These are phyloP conservation scores for Salvia rosmarinus DNA, from an alignment of 257 asterid genomes.

Conservation along the genomic window DNA sequence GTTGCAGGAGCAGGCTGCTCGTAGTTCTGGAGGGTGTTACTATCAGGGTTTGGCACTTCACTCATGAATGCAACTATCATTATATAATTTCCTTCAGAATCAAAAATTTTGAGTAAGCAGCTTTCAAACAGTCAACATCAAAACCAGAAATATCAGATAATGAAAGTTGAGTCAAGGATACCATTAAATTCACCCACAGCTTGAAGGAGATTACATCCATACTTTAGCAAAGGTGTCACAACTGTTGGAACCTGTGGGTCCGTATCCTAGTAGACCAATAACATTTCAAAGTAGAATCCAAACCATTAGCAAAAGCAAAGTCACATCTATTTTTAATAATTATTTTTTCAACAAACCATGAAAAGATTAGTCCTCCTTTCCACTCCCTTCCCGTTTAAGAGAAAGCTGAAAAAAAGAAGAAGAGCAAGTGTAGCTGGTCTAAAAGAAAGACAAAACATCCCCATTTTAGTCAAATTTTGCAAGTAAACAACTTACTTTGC, in stretches of 20 bases:
- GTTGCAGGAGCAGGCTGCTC: slow-evolving; percentile 63
- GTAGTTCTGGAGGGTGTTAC: slow-evolving; percentile 57
- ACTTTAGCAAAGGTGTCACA: slow-evolving; percentile 67
- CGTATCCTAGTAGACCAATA: slow-evolving; percentile 55
- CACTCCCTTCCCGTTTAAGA: slow-evolving; percentile 82
- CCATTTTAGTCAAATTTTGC: background rate
- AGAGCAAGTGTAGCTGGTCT: background rate
- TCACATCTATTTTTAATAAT: slow-evolving; percentile 10
- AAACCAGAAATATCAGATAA: slow-evolving; percentile 15
- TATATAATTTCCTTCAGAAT: slow-evolving; percentile 71
- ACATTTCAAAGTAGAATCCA: slow-evolving; percentile 18
- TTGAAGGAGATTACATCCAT: slow-evolving; percentile 89
- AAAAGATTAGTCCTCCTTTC: slow-evolving; percentile 61
- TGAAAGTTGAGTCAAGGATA: slow-evolving; percentile 36
- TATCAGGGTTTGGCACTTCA: slow-evolving; percentile 50
- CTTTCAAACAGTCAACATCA: slow-evolving; percentile 25
- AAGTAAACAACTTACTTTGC: slow-evolving; percentile 60
- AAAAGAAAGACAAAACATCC: slow-evolving; percentile 15
- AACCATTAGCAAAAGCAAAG: slow-evolving; percentile 8
- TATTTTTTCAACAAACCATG: slow-evolving; percentile 53
- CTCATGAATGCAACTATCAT: slow-evolving; percentile 73
- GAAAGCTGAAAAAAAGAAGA: slow-evolving; percentile 59
- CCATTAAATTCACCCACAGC: slow-evolving; percentile 91
- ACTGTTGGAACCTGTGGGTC: slow-evolving; percentile 86
- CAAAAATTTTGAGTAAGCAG: slow-evolving; percentile 34